Percentiles rank a stretch among this genome's conserved stretches.
Evolutionary conservation across 2,329 filamentous ascomycete species (phyloP).

Genomic region (Colletotrichum tropicale): DNA sequence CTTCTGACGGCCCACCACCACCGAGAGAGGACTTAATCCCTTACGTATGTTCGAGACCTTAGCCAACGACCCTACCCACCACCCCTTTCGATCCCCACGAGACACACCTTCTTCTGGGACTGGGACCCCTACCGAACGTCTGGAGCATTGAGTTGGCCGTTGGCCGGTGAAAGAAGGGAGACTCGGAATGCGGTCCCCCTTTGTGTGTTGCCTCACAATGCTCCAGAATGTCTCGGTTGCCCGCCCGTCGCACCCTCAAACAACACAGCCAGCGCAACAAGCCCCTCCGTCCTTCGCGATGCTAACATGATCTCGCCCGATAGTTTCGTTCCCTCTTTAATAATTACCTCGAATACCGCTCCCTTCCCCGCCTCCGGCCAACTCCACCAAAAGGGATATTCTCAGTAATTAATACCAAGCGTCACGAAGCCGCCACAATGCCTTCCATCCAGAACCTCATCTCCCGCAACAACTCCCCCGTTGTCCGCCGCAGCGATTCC

Average conservation of each 20-base stretch:
- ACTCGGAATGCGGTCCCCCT: not conserved
- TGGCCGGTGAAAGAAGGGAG: not conserved
- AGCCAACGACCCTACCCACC: not conserved
- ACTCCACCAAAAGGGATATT: not conserved
- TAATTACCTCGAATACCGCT: conserved; percentile 10
- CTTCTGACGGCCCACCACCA: conserved; percentile 2
- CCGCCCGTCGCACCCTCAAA: not conserved
- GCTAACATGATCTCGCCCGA: not conserved
- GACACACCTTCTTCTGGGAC: not conserved
- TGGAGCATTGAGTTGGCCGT: not conserved
- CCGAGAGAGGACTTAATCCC: conserved; percentile 17
- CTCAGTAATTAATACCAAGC: not conserved
- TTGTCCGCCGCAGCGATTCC: conserved; percentile 28
- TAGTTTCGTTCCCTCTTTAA: conserved; percentile 11
- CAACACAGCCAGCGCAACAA: not conserved
- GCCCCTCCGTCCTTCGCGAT: not conserved
- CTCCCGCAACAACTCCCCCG: conserved; percentile 47
- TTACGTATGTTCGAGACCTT: conserved; percentile 11
- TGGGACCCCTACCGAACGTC: not conserved
- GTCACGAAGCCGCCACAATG: conserved; percentile 30
- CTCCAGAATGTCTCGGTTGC: conserved; percentile 9
- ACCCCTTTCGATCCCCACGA: not conserved
- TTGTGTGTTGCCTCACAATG: conserved; percentile 3
- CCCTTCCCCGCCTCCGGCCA: not conserved
- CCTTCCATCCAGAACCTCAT: conserved; percentile 41